Evolutionary conservation across 495 filamentous ascomycete genomes (phyloP).

Genomic region (Aspergillus leporis): DNA sequence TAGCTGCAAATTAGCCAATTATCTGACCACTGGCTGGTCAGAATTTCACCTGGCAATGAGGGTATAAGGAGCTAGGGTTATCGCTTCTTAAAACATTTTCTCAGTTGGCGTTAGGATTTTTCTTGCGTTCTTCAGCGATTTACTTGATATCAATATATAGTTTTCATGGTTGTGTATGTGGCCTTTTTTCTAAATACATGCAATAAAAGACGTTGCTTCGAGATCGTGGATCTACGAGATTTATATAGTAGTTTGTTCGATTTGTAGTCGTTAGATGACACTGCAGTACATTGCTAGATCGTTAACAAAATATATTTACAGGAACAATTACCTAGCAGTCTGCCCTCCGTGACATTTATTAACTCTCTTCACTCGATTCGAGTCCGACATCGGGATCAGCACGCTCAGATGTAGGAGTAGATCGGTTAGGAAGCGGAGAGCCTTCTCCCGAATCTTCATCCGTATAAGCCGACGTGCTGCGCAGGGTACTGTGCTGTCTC

Average conservation of each 20-base stretch:
- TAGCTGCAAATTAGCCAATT: neutral
- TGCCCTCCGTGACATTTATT: neutral
- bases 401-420: constrained; percentile 12
- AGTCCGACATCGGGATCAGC: constrained; percentile 8
- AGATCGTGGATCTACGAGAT: neutral
- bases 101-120: constrained; percentile 9
- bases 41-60: constrained; percentile 4
- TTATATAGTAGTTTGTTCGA: neutral
- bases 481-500: constrained; percentile 24
- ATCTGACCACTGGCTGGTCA: constrained; percentile 23
- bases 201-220: neutral
- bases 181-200: neutral
- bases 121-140: neutral
- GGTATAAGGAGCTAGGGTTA: constrained; percentile 17
- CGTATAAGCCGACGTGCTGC: constrained; percentile 29
- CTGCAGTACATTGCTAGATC: neutral
- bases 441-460: constrained; percentile 19
- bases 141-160: neutral
- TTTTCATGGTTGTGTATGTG: neutral
- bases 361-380: neutral
- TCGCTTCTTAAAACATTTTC: constrained; percentile 1
- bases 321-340: neutral
- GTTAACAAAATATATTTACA: constrained; percentile 2
- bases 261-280: neutral
- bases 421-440: constrained; percentile 34